Base-by-base conservation (phyloP, 208 protist genomes). In the Trypanosoma melophagium region DNA sequence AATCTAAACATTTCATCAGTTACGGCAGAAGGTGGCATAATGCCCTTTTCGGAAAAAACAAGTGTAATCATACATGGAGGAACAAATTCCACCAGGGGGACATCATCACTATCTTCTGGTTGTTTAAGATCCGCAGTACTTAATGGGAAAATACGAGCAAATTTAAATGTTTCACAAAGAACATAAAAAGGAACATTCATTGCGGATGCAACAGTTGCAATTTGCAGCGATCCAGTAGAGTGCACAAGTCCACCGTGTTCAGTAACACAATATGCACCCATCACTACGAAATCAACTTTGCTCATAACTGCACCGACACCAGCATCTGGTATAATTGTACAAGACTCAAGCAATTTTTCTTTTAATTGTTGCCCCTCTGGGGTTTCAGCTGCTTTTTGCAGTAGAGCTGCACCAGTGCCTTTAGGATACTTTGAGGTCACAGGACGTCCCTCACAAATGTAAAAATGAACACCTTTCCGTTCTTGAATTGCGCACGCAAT, bases 211-310 rank as follows among this genome's bases (percentile, higher is more conserved):
- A 99, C 82, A 9, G 99, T 96, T 22, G 98, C 93, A 1, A 99
- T 89, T 74, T 99, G 97, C 60, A 97, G 86, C 2, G 97, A 98
- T n/a, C 98, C 98, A n/a, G 98, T 96, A 47, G 94, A 97, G 71
- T 99, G 98, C 31, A 99, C 96, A 35, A 99, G 93, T n/a, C 98
- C 99, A 19, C 99, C 99, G 60, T 97, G 99, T 79, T 99, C 98
- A 16, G 98, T 98, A 2, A 99, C 98, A 63, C 94, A 98, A 62
- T 98, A 98, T 17, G 98, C 98, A 38, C 98, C 98, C 53, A 92
- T 93, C 1, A 99, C 76, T 10, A 99, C 97, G 78, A 99, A 93
- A 69, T 99, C 97, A 5, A 99, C 93, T 52, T 83, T 80, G 28
- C 76, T 89, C 82, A 96, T 86, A 7, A 96, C 77, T 4, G 83